Conservation (phyloP, 345 rosid genomes). For the Limnanthes douglasii region DNA sequence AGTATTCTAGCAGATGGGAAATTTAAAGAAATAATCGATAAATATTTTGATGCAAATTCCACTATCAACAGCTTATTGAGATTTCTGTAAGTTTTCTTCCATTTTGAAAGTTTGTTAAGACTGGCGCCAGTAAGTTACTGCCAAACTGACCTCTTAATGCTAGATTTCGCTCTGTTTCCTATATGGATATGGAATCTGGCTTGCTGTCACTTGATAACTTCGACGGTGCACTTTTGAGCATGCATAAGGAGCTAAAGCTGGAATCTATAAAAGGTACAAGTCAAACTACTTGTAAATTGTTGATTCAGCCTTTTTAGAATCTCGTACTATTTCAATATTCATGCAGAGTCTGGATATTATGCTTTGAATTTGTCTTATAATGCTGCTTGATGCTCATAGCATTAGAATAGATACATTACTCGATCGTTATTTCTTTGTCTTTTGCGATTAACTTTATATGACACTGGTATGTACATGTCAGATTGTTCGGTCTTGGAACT, state of each 20-base stretch:
- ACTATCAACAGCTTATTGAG: conserved; percentile 45
- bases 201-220: conserved; percentile 65
- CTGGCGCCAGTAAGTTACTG: too few species aligned
- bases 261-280: conserved; percentile 63
- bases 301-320: too few species aligned
- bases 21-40: conserved; percentile 44
- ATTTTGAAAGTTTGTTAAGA: too few species aligned
- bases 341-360: too few species aligned
- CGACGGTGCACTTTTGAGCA: conserved; percentile 48
- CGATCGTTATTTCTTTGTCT: background rate
- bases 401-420: too few species aligned
- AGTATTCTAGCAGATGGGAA: conserved; percentile 41
- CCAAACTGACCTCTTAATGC: conserved; percentile 11
- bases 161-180: conserved; percentile 64
- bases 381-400: too few species aligned
- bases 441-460: background rate
- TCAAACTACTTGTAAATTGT: too few species aligned
- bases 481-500: conserved; percentile 89
- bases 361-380: too few species aligned
- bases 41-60: conserved; percentile 29
- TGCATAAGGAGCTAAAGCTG: conserved; percentile 63
- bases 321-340: too few species aligned
- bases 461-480: too few species aligned
- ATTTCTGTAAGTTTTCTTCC: conserved; percentile 48
- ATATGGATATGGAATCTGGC: conserved; percentile 46